Base-by-base conservation (phyloP, 495 filamentous ascomycete species). In the Penicillium ochrochloron region DNA sequence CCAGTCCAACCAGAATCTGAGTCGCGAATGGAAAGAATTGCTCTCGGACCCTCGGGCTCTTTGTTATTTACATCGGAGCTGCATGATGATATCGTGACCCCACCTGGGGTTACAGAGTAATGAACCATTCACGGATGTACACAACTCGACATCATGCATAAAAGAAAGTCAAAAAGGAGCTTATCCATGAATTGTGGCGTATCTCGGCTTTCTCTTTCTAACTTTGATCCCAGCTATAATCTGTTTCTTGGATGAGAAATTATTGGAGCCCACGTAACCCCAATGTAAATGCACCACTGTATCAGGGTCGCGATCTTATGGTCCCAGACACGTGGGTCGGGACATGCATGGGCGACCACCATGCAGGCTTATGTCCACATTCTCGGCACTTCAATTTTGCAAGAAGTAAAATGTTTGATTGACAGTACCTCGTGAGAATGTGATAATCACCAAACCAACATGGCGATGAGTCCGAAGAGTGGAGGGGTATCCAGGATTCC, bases 61-160 rank as follows among this genome's bases (percentile, higher is more conserved):
- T 31, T 27, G 25, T 29, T 10, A 31, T 17, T 52, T 17, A 31
- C 48, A 52, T 19, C 3, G n/a, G 42, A 11, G 48, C 48, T 52
- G 48, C 25, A 29, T 31, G 48, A 52, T 52, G 48, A 52, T 31
- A 52, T 51, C 12, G 44, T 17, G 15, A 21, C 48, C 48, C 48
- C 48, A 52, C 48, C 48, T 31, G 25, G 23, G 48, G 15, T 52
- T 21, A 52, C 48, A 52, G 25, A 52, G 23, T 29, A 52, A 52
- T 52, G 48, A 17, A 21, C 25, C 48, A 52, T 52, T 52, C 48
- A 52, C 15, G 6, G 21, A 12, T 17, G 25, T 52, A 52, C 25
- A 52, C 48, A 52, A 52, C 48, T 52, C 48, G 27, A 31, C 15
- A 2, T 21, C 14, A 14, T 52, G 25, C 48, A 52, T 52, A 52